Conservation (phyloP, 108 stramenopile genomes). For the Nitzschia inconspicua region DNA sequence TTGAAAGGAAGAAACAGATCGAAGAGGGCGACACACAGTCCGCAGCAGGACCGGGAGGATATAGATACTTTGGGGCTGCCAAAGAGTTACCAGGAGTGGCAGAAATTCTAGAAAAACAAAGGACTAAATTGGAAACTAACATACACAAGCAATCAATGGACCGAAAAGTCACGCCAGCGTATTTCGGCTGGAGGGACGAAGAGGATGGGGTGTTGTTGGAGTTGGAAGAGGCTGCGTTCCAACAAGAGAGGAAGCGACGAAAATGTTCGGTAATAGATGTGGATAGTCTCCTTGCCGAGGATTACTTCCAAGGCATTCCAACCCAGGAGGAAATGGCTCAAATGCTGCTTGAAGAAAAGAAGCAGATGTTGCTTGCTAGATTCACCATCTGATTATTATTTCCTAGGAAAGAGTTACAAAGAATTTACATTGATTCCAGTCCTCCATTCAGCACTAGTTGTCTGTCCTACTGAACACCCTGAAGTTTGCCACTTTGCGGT, state of each 20-base stretch:
- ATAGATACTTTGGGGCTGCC: slow-evolving; percentile 94
- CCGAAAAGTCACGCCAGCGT: slow-evolving; percentile 74
- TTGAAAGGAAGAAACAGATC: slow-evolving; percentile 64
- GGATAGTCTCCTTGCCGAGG: slow-evolving; percentile 10
- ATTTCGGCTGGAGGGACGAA: slow-evolving; percentile 93
- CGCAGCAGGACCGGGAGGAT: slow-evolving; percentile 60
- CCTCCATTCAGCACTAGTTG: no score
- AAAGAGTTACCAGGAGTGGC: slow-evolving; percentile 93
- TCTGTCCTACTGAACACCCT: no score
- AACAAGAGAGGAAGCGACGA: slow-evolving; percentile 25
- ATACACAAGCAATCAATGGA: slow-evolving; percentile 48
- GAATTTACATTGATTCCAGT: no score
- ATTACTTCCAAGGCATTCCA: slow-evolving; percentile 46
- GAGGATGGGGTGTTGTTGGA: slow-evolving; percentile 87
- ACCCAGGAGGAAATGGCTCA: slow-evolving; percentile 62
- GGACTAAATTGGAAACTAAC: slow-evolving; percentile 46
- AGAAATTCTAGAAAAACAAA: slow-evolving; percentile 77
- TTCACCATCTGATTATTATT: no score
- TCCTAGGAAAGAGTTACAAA: no score
- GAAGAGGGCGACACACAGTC: slow-evolving; percentile 54
- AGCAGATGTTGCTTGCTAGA: slow-evolving; percentile 61
- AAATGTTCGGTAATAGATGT: slow-evolving; percentile 1
- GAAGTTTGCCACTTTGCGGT: no score
- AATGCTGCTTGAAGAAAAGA: slow-evolving; percentile 70
- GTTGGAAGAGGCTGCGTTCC: slow-evolving; percentile 62